These are phyloP conservation scores for Trypanosomatidae sp. DNA, from an alignment of 208 protist species.

Conservation along the genomic window DNA sequence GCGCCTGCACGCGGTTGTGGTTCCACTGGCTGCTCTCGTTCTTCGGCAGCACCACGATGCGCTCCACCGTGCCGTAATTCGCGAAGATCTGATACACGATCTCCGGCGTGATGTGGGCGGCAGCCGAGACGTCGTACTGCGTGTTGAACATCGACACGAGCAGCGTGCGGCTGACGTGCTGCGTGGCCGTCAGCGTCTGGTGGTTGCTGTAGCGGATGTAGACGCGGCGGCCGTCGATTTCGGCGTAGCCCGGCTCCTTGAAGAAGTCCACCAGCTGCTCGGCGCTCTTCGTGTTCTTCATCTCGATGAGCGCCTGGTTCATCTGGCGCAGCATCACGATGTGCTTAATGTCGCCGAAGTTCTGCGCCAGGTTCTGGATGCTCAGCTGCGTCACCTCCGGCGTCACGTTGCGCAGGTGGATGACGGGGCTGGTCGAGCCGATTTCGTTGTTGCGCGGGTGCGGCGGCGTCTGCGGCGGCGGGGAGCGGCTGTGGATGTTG, in stretches of 20 bases:
- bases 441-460: conserved; percentile 84
- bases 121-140: conserved; percentile 86
- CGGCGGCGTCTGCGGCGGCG: conserved; percentile 19
- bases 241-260: conserved; percentile 80
- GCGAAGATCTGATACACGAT: conserved; percentile 92
- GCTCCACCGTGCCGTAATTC: conserved; percentile 85
- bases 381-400: conserved; percentile 90
- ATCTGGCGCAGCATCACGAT: conserved; percentile 94
- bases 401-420: conserved; percentile 92
- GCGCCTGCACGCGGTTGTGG: conserved; percentile 90
- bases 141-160: conserved; percentile 94
- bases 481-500: conserved; percentile 11
- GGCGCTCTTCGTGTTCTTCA: conserved; percentile 85
- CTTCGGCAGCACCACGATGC: conserved; percentile 92
- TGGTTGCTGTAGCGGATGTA: conserved; percentile 93
- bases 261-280: conserved; percentile 92
- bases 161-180: conserved; percentile 84
- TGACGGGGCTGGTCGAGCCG: conserved; percentile 76
- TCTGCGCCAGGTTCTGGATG: conserved; percentile 82
- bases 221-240: conserved; percentile 88
- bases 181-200: conserved; percentile 83
- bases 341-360: conserved; percentile 91
- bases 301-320: conserved; percentile 93
- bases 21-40: conserved; percentile 89
- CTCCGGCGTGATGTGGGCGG: conserved; percentile 83